Conservation (phyloP, 2,329 filamentous ascomycete genomes). For the Beauveria rudraprayagi region DNA sequence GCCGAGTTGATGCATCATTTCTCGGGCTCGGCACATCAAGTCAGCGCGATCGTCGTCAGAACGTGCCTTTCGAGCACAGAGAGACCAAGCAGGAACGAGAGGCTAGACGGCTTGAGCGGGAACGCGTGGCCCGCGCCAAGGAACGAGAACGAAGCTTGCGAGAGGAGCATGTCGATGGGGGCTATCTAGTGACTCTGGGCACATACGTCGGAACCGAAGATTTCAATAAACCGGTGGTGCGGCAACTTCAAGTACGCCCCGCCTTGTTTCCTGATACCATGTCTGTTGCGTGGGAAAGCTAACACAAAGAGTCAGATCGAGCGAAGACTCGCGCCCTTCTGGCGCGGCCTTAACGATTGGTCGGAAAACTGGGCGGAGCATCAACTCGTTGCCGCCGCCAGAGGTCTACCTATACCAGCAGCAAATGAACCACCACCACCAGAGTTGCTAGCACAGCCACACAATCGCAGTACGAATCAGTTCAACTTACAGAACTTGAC, state of each 20-base stretch:
- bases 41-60: slow-evolving; percentile 30
- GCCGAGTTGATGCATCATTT: slow-evolving; percentile 39
- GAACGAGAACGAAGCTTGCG: slow-evolving; percentile 85
- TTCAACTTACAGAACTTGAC: slow-evolving; percentile 61
- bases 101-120: slow-evolving; percentile 73
- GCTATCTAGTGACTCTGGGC: slow-evolving; percentile 87
- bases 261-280: too few relatives aligned
- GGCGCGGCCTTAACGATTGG: slow-evolving; percentile 87
- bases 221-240: slow-evolving; percentile 80
- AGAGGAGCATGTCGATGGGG: slow-evolving; percentile 90
- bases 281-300: neutral
- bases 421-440: slow-evolving; percentile 77
- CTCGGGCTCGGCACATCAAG: slow-evolving; percentile 34
- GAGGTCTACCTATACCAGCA: slow-evolving; percentile 74
- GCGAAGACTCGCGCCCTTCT: slow-evolving; percentile 85
- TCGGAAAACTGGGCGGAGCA: slow-evolving; percentile 85
- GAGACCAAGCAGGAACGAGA: slow-evolving; percentile 92
- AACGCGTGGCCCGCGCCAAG: slow-evolving; percentile 64
- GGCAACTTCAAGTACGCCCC: slow-evolving; percentile 72
- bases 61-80: slow-evolving; percentile 53
- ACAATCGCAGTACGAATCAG: slow-evolving; percentile 12
- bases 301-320: slow-evolving; percentile 59
- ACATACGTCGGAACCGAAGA: slow-evolving; percentile 90
- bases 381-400: slow-evolving; percentile 85
- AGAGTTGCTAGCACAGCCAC: slow-evolving; percentile 41